phyloP scores from a whole-genome alignment of 208 protist genomes.

The Acanthamoeba sp. region DNA sequence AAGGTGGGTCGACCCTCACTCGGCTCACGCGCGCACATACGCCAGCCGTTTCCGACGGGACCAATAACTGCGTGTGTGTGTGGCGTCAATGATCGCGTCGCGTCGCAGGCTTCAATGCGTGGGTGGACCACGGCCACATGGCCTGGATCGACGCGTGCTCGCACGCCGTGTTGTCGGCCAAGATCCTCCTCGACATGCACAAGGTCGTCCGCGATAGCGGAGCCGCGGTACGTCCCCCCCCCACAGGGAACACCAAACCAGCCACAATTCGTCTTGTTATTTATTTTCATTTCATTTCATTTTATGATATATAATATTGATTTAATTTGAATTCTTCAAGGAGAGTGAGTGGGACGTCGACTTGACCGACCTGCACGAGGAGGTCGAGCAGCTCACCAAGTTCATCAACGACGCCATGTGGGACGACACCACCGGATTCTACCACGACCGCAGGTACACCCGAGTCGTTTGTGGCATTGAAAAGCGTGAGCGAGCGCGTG shows the following conservation, averaged over 20 bases:
- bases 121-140: constrained; percentile 62
- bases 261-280: too few relatives aligned
- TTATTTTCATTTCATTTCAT: too few relatives aligned
- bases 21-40: neutral
- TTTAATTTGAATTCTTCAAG: too few relatives aligned
- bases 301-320: too few relatives aligned
- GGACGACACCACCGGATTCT: constrained; percentile 13
- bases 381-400: constrained; percentile 3
- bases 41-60: too few relatives aligned
- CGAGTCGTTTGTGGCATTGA: too few relatives aligned
- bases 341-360: constrained; percentile 12
- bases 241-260: too few relatives aligned
- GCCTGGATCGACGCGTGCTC: constrained; percentile 60
- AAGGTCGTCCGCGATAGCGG: neutral
- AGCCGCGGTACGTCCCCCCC: too few relatives aligned
- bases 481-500: too few relatives aligned
- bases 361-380: constrained; percentile 20
- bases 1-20: neutral
- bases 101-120: constrained; percentile 27
- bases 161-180: constrained; percentile 25
- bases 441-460: constrained; percentile 29
- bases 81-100: too few relatives aligned
- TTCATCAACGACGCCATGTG: constrained; percentile 64
- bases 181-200: constrained; percentile 57
- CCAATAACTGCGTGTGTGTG: neutral